Conservation (phyloP, 2,329 filamentous ascomycete genomes). For the Aspergillus ochraceus region DNA sequence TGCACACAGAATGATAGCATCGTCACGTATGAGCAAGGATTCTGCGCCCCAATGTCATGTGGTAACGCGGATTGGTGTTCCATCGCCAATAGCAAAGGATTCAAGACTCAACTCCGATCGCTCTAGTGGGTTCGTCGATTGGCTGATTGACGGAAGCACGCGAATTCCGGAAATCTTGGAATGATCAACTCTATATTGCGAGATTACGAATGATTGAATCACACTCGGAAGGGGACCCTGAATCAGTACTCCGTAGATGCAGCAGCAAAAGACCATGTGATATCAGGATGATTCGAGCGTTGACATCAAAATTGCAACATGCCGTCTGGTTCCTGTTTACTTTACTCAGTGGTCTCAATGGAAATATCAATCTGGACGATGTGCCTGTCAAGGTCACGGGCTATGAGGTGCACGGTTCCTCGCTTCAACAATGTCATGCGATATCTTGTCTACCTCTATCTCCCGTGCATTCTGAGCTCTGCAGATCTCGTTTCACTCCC, state of each 20-base stretch:
- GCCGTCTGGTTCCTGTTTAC: neutral
- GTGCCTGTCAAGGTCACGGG: neutral
- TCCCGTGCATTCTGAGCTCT: too few relatives aligned
- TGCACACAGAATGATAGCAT: neutral
- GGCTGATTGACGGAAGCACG: neutral
- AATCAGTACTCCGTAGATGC: neutral
- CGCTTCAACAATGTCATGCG: too few relatives aligned
- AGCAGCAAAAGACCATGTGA: neutral
- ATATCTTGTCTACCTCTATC: too few relatives aligned
- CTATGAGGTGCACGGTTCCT: neutral
- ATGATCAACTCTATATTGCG: neutral
- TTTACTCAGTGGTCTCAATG: neutral
- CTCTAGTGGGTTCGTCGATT: neutral
- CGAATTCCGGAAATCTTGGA: neutral
- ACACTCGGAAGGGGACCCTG: neutral
- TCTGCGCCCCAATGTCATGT: neutral
- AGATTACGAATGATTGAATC: neutral
- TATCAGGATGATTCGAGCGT: neutral
- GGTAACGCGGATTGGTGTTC: neutral
- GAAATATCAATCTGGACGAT: neutral
- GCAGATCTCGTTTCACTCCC: too few relatives aligned
- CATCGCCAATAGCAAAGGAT: neutral
- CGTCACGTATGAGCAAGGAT: neutral
- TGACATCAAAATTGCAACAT: neutral
- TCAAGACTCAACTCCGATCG: neutral